Evolutionary conservation across 371 early-diverging fungal species (phyloP).

Genomic region (Mycotypha africana): DNA sequence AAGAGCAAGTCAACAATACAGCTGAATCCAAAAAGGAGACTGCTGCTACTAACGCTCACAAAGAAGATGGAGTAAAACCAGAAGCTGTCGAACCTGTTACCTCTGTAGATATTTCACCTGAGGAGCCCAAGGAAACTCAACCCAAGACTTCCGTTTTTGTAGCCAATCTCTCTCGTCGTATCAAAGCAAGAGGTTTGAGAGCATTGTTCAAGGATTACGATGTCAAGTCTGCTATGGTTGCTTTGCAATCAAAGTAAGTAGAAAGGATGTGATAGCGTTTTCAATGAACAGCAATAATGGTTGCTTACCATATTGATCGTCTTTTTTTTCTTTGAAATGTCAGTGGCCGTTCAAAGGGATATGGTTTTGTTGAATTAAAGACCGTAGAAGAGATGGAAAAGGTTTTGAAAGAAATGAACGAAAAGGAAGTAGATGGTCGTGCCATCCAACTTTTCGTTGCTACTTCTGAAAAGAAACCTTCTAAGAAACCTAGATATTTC

Average conservation of each 20-base stretch:
- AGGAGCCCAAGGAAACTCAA: constrained; percentile 7
- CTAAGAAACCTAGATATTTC: background rate
- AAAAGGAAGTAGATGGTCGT: constrained; percentile 63
- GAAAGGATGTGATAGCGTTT: background rate
- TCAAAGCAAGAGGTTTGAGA: constrained; percentile 68
- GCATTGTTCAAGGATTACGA: constrained; percentile 78
- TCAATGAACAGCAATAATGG: background rate
- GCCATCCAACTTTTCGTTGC: constrained; percentile 71
- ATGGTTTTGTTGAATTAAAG: constrained; percentile 87
- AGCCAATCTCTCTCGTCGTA: constrained; percentile 88
- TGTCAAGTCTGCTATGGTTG: constrained; percentile 73
- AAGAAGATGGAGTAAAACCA: too few species aligned
- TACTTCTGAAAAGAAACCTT: constrained; percentile 10
- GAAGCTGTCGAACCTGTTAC: constrained; percentile 1
- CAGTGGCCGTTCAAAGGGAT: constrained; percentile 80
- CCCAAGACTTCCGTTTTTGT: constrained; percentile 86
- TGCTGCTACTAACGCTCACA: too few species aligned
- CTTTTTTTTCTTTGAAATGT: too few species aligned
- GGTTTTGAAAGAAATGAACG: constrained; percentile 63
- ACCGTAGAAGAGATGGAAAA: constrained; percentile 75
- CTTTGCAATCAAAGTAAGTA: constrained; percentile 35
- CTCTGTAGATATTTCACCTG: constrained; percentile 1
- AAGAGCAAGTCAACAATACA: too few species aligned
- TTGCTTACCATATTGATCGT: background rate
- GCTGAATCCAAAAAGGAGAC: background rate